These are phyloP conservation scores for Hanseniaspora nectarophila DNA, from an alignment of 805 yeast genomes.

Conservation along the genomic window DNA sequence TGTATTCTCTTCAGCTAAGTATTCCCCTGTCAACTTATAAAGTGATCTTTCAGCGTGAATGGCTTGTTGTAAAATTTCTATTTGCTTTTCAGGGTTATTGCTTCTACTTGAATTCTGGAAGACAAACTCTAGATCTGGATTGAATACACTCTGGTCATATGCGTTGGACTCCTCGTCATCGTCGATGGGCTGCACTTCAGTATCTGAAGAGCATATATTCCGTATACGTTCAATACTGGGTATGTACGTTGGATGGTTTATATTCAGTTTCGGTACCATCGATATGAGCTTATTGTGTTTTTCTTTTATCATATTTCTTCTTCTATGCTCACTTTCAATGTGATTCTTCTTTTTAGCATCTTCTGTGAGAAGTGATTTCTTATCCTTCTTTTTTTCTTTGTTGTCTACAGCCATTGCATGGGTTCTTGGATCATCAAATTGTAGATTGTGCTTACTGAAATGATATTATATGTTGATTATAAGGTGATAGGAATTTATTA, in stretches of 20 bases:
- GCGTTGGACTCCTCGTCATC: background rate
- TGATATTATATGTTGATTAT: no score
- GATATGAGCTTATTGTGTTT: background rate
- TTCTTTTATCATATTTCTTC: slow-evolving; percentile 12
- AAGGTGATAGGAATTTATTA: no score
- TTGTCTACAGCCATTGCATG: background rate
- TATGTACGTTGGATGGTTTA: slow-evolving; percentile 3
- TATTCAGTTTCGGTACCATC: slow-evolving; percentile 5
- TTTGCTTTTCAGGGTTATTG: slow-evolving; percentile 1
- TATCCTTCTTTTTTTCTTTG: background rate
- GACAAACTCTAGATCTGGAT: slow-evolving; percentile 9
- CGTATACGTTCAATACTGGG: background rate
- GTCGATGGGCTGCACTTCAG: background rate
- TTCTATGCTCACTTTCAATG: slow-evolving; percentile 13
- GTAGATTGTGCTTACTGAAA: no score
- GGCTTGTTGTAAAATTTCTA: slow-evolving; percentile 1
- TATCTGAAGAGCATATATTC: background rate
- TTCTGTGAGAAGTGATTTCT: slow-evolving; percentile 3
- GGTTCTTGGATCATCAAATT: background rate
- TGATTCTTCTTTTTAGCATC: slow-evolving; percentile 14
- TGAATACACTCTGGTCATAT: background rate
- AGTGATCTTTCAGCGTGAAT: background rate
- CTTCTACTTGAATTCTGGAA: background rate
- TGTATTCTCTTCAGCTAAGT: background rate
- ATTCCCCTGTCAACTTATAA: background rate